Percentiles rank a stretch among this genome's conserved stretches.
Evolutionary conservation across 2,329 filamentous ascomycete species (phyloP).

Genomic region (Teratosphaeria nubilosa): DNA sequence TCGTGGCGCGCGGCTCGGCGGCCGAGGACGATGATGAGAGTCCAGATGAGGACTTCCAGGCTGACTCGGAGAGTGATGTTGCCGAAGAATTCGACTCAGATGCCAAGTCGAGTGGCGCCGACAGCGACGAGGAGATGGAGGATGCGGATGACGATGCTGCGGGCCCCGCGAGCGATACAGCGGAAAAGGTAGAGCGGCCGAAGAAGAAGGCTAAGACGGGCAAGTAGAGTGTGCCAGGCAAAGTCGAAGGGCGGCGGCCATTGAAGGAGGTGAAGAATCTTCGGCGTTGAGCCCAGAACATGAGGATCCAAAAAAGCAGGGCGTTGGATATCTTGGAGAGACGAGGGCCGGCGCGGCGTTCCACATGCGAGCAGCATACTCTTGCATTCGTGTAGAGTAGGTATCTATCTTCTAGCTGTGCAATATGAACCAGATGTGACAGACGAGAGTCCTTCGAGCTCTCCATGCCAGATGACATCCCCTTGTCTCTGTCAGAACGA

Average conservation of each 20-base stretch:
- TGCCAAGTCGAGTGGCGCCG: conserved; percentile 64
- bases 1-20: conserved; percentile 79
- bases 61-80: conserved; percentile 84
- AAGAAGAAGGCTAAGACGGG: conserved; percentile 55
- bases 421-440: background rate
- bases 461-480: no score
- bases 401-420: background rate
- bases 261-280: background rate
- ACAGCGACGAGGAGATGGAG: conserved; percentile 51
- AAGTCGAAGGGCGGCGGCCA: background rate
- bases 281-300: background rate
- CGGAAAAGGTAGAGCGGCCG: conserved; percentile 45
- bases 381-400: background rate
- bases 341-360: background rate
- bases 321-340: background rate
- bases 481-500: no score
- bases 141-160: conserved; percentile 47
- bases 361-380: background rate
- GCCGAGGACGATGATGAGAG: conserved; percentile 68
- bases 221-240: conserved; percentile 4
- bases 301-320: background rate
- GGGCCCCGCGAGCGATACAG: conserved; percentile 38
- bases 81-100: conserved; percentile 91
- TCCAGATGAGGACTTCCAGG: conserved; percentile 76
- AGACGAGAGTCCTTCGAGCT: no score